These are phyloP conservation scores for Spiraea crenata DNA, from an alignment of 331 rosid species.

Conservation along the genomic window DNA sequence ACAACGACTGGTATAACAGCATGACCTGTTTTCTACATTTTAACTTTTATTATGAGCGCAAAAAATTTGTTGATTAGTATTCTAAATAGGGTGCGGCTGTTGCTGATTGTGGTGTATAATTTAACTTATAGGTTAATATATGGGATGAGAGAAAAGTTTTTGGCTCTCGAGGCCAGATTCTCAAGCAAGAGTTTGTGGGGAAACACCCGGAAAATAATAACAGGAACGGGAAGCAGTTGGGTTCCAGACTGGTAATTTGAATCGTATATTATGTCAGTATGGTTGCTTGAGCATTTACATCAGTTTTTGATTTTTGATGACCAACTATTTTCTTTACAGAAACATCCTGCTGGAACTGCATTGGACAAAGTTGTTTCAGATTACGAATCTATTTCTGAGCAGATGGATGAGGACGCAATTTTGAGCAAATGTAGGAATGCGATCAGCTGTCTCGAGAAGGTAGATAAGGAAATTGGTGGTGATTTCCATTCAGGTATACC, in stretches of 20 bases:
- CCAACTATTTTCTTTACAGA: slow-evolving; percentile 37
- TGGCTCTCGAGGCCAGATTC: slow-evolving; percentile 95
- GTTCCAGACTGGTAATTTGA: slow-evolving; percentile 57
- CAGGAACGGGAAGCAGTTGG: slow-evolving; percentile 68
- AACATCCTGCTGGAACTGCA: slow-evolving; percentile 62
- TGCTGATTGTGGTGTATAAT: slow-evolving; percentile 16
- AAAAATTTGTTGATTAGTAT: neutral
- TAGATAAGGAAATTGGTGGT: slow-evolving; percentile 64
- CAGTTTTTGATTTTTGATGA: slow-evolving; percentile 21
- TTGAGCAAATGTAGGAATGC: slow-evolving; percentile 84
- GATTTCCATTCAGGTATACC: slow-evolving; percentile 66
- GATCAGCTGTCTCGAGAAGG: slow-evolving; percentile 74
- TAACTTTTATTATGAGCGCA: neutral
- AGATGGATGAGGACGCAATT: slow-evolving; percentile 71
- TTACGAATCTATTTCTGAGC: slow-evolving; percentile 64
- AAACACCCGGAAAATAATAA: slow-evolving; percentile 53
- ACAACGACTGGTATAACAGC: slow-evolving; percentile 67
- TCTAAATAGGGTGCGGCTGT: neutral
- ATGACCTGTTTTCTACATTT: neutral
- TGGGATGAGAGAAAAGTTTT: slow-evolving; percentile 99
- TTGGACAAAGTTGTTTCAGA: slow-evolving; percentile 84
- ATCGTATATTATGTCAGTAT: slow-evolving; percentile 13
- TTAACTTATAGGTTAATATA: slow-evolving; percentile 59
- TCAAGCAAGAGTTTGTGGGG: slow-evolving; percentile 82
- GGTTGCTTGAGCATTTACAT: slow-evolving; percentile 12